Conservation (phyloP, 116 monocot species). For the Phalaenopsis hybrid region DNA sequence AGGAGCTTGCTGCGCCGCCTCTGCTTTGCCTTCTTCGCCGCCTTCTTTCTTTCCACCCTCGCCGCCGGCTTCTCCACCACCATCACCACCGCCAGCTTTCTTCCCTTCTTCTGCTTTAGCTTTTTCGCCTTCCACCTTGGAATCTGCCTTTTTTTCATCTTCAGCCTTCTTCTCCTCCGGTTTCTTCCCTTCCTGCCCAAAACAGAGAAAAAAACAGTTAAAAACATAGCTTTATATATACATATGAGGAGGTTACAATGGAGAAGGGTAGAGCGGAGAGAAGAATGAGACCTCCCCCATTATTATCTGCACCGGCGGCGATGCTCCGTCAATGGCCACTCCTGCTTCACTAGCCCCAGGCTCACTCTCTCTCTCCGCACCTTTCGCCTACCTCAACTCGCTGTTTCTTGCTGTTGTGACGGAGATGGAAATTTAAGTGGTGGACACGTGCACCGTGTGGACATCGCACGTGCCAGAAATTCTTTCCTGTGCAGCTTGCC, state of each 20-base stretch:
- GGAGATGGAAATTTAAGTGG: background rate
- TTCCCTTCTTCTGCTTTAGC: slow-evolving; percentile 6
- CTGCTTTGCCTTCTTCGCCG: slow-evolving; percentile 9
- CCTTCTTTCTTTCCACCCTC: slow-evolving; percentile 22
- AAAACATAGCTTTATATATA: background rate
- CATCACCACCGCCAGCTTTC: background rate
- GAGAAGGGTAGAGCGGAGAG: background rate
- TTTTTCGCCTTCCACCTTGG: slow-evolving; percentile 3
- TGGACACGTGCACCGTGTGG: background rate
- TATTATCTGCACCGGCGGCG: background rate
- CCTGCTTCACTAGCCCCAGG: background rate
- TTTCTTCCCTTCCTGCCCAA: slow-evolving; percentile 1
- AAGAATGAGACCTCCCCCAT: slow-evolving; percentile 9
- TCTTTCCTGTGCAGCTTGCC: too few relatives aligned
- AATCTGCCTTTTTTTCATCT: background rate
- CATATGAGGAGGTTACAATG: too few relatives aligned
- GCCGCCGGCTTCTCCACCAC: slow-evolving; percentile 6
- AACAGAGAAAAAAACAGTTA: background rate
- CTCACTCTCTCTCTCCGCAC: background rate
- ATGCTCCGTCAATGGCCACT: background rate
- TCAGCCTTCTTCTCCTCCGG: slow-evolving; percentile 16
- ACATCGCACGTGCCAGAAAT: background rate
- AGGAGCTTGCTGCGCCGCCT: slow-evolving; percentile 15
- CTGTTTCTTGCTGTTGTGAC: background rate
- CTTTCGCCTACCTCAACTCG: background rate